Conservation (phyloP, 2,329 filamentous ascomycete species). For the Proliferodiscus dingleyae region DNA sequence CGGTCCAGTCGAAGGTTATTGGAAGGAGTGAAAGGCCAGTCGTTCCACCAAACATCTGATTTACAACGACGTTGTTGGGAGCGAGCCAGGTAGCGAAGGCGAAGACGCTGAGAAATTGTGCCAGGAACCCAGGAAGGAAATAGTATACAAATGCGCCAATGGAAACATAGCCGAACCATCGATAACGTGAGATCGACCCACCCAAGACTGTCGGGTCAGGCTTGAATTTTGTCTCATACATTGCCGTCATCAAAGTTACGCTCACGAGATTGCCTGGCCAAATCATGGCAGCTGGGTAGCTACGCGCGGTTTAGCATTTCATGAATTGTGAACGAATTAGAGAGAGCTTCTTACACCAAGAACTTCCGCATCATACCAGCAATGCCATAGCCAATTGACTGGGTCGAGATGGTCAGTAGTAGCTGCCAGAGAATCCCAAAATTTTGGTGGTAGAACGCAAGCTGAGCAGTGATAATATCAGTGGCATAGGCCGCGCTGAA, state of each 20-base stretch:
- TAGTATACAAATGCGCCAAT: conserved; percentile 45
- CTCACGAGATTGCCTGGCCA: conserved; percentile 22
- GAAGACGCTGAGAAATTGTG: conserved; percentile 65
- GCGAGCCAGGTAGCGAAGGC: conserved; percentile 69
- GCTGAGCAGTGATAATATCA: conserved; percentile 66
- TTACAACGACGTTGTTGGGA: conserved; percentile 62
- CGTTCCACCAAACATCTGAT: conserved; percentile 65
- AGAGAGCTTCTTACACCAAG: conserved; percentile 41
- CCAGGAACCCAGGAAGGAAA: conserved; percentile 56
- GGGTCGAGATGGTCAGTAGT: conserved; percentile 54
- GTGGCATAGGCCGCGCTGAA: conserved; percentile 53
- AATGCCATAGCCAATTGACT: conserved; percentile 58
- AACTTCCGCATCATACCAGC: conserved; percentile 57
- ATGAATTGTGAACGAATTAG: conserved; percentile 32
- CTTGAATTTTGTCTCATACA: conserved; percentile 58
- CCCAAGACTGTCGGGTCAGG: conserved; percentile 50
- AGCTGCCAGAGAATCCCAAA: conserved; percentile 56
- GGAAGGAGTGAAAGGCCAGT: conserved; percentile 67
- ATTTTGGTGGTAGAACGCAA: conserved; percentile 60
- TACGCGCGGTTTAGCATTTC: conserved; percentile 21
- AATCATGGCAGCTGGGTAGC: conserved; percentile 18
- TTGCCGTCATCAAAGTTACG: conserved; percentile 18
- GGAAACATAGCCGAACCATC: conserved; percentile 34
- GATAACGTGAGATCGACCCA: conserved; percentile 45
- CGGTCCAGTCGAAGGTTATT: conserved; percentile 73